These are phyloP conservation scores for Starmerella floricola DNA, from an alignment of 805 yeast species.

Conservation along the genomic window DNA sequence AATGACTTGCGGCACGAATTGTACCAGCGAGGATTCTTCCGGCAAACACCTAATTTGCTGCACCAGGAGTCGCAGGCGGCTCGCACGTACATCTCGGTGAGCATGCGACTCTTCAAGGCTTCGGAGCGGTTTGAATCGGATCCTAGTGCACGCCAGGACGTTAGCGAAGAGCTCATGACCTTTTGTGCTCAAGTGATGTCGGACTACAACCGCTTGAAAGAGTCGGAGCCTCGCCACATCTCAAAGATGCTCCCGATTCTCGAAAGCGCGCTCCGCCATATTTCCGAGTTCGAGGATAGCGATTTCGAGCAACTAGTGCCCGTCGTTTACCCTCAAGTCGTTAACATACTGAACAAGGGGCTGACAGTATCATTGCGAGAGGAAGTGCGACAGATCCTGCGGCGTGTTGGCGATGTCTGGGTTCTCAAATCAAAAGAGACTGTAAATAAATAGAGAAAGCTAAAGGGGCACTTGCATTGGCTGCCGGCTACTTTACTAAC, in stretches of 20 bases:
- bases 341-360: slow-evolving; percentile 29
- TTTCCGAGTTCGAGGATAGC: slow-evolving; percentile 57
- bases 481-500: not conserved
- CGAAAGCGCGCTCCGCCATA: slow-evolving; percentile 74
- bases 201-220: slow-evolving; percentile 58
- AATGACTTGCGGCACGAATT: slow-evolving; percentile 75
- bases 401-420: slow-evolving; percentile 38
- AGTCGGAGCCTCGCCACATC: slow-evolving; percentile 60
- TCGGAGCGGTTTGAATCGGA: slow-evolving; percentile 37
- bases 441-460: not conserved
- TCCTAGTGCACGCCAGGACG: slow-evolving; percentile 37
- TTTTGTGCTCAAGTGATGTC: slow-evolving; percentile 59
- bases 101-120: slow-evolving; percentile 70
- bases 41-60: slow-evolving; percentile 77
- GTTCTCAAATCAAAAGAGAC: not conserved
- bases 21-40: slow-evolving; percentile 86
- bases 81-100: slow-evolving; percentile 68
- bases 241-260: slow-evolving; percentile 87
- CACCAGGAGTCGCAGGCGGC: slow-evolving; percentile 87
- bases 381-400: slow-evolving; percentile 28
- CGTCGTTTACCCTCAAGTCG: slow-evolving; percentile 19
- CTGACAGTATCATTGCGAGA: slow-evolving; percentile 29
- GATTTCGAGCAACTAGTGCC: slow-evolving; percentile 39
- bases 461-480: not conserved
- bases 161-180: slow-evolving; percentile 47